Evolutionary conservation across 2,329 filamentous ascomycete genomes (phyloP).

Genomic region (Mycogone perniciosa): DNA sequence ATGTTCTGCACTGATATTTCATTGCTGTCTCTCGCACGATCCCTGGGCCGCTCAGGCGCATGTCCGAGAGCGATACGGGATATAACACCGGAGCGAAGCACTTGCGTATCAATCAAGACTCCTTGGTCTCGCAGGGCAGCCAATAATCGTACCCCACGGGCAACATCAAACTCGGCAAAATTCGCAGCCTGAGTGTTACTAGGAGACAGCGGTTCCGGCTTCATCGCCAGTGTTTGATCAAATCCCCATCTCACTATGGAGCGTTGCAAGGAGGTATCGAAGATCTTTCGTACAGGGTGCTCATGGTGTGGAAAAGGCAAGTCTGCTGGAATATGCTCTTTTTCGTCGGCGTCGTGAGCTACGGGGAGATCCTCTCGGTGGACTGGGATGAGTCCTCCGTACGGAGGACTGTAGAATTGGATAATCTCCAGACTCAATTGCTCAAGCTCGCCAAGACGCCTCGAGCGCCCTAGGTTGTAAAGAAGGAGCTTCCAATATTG

Average conservation of each 20-base stretch:
- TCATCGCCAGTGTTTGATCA: conserved; percentile 26
- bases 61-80: conserved; percentile 25
- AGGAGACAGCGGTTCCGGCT: conserved; percentile 14
- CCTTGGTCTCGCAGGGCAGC: conserved; percentile 30
- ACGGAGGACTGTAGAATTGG: conserved; percentile 29
- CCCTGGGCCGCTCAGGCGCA: conserved; percentile 22
- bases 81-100: conserved; percentile 24
- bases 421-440: conserved; percentile 38
- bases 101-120: conserved; percentile 27
- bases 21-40: conserved; percentile 24
- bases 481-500: conserved; percentile 39
- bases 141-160: conserved; percentile 31
- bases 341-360: conserved; percentile 4
- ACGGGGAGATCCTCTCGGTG: conserved; percentile 38
- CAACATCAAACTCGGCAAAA: conserved; percentile 26
- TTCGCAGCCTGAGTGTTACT: conserved; percentile 7
- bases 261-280: conserved; percentile 34
- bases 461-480: conserved; percentile 37
- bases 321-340: conserved; percentile 31
- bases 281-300: conserved; percentile 44
- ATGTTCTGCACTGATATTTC: conserved; percentile 26
- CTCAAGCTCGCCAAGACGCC: conserved; percentile 40
- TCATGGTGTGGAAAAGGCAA: conserved; percentile 33
- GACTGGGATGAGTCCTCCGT: conserved; percentile 33
- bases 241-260: conserved; percentile 42